Evolutionary conservation across 1,139 yeast species (phyloP).

Genomic region (Diutina mesorugosa): DNA sequence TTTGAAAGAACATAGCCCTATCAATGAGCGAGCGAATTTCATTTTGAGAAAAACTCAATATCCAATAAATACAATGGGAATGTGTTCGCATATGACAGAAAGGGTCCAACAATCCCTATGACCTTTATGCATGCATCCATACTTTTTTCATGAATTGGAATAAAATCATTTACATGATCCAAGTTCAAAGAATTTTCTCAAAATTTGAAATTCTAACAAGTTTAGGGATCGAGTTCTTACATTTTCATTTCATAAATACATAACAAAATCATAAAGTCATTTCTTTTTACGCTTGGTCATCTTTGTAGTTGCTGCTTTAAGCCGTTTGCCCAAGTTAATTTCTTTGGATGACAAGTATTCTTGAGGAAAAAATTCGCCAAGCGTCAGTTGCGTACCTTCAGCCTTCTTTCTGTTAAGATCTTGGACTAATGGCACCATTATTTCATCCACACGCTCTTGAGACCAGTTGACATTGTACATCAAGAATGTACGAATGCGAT

Average conservation of each 20-base stretch:
- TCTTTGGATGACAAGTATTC: slow-evolving; percentile 26
- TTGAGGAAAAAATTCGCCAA: slow-evolving; percentile 48
- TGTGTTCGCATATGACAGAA: no score
- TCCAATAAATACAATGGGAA: no score
- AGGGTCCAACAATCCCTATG: no score
- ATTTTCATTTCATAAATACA: neutral
- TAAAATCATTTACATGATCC: no score
- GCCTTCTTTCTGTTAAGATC: slow-evolving; percentile 54
- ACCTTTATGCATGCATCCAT: no score
- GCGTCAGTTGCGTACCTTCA: slow-evolving; percentile 42
- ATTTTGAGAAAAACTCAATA: no score
- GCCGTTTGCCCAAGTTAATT: neutral
- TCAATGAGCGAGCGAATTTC: no score
- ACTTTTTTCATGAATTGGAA: no score
- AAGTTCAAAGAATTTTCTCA: no score
- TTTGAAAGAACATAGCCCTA: no score
- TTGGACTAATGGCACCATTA: slow-evolving; percentile 76
- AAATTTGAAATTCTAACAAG: no score
- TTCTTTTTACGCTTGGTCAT: neutral
- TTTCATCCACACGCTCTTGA: slow-evolving; percentile 64
- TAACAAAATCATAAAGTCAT: neutral
- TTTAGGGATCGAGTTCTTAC: neutral
- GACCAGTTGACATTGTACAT: slow-evolving; percentile 75
- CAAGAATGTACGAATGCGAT: slow-evolving; percentile 59
- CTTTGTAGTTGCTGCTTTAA: neutral